Percentiles rank a stretch among this genome's conserved stretches.
phyloP scores from a whole-genome alignment of 257 asterid species.

The Handroanthus guayacan region DNA sequence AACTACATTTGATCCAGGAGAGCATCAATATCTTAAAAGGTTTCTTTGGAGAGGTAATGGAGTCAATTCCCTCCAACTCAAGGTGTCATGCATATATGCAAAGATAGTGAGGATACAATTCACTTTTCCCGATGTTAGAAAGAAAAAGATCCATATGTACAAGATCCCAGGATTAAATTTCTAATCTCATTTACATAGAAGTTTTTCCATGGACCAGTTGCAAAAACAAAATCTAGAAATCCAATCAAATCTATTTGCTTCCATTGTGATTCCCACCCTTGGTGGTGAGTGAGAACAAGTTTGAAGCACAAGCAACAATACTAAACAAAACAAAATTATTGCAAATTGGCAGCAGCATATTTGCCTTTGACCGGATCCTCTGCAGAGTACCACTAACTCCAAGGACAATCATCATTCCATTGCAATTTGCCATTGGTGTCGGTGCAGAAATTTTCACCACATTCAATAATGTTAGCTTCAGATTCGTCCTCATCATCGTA shows the following conservation, averaged over 20 bases:
- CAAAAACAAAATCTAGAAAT: constrained; percentile 1
- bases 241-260: neutral
- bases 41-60: neutral
- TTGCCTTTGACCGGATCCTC: constrained; percentile 80
- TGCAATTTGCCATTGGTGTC: constrained; percentile 44
- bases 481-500: constrained; percentile 54
- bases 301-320: neutral
- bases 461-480: constrained; percentile 45
- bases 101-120: neutral
- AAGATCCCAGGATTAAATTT: neutral
- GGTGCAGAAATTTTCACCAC: constrained; percentile 48
- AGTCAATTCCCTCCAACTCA: constrained; percentile 8
- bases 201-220: neutral
- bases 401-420: constrained; percentile 80
- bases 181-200: constrained; percentile 1
- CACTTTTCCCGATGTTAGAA: neutral
- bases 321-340: neutral
- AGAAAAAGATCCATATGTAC: neutral
- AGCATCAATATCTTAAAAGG: constrained; percentile 9
- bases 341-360: constrained; percentile 20
- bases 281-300: neutral
- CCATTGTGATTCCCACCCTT: constrained; percentile 11
- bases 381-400: constrained; percentile 88
- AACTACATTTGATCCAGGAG: neutral
- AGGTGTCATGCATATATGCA: neutral